Base-by-base conservation (phyloP, 2,329 filamentous ascomycete species). In the Neonectria faginata region DNA sequence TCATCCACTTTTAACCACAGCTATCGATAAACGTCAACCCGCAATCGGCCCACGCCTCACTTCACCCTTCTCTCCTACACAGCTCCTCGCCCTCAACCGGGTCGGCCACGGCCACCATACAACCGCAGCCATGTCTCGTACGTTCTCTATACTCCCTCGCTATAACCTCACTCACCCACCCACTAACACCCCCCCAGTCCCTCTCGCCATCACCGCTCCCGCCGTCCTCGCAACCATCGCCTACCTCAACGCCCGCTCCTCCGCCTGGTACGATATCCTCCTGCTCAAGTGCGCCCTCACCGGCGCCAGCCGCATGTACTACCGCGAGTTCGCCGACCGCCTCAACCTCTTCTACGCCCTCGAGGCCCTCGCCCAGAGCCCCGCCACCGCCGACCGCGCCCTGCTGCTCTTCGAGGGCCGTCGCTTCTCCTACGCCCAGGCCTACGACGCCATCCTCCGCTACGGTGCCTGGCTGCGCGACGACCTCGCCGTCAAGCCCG, bases 401-500 rank as follows among this genome's bases (percentile, higher is more conserved):
- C 89, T 91, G 65, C 78, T 96, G 52, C 85, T 91, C 54, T 94
- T 91, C 73, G 85, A 92, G 70, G 90, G 91, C 65, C 83, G 81
- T 57, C 82, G 80, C 44, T 93, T 90, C 84, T 93, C 91, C 1
- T 97, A 92, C 76, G 87, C 87, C n/a, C 84, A 96, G 72, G 84
- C 87, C 2, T 96, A 97, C 78, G 86, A 93, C 58, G 85, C 80
- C 9, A 86, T 87, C 1, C 81, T 97, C 45, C 89, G 89, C 64
- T 92, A 94, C 74, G 93, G 92, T 29, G 83, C 86, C 57, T 97
- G 92, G 91, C 80, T 97, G 58, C 89, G 89, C 76, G 84, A 85
- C 2, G 84, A 80, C 10, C 85, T 90, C 57, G 83, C 84, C 31
- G 83, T 97, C 51, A 85, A 89, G 70, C 86, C 88, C 27, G 88